phyloP scores from a whole-genome alignment of 169 alveolate species.

The Eimeria necatrix region DNA sequence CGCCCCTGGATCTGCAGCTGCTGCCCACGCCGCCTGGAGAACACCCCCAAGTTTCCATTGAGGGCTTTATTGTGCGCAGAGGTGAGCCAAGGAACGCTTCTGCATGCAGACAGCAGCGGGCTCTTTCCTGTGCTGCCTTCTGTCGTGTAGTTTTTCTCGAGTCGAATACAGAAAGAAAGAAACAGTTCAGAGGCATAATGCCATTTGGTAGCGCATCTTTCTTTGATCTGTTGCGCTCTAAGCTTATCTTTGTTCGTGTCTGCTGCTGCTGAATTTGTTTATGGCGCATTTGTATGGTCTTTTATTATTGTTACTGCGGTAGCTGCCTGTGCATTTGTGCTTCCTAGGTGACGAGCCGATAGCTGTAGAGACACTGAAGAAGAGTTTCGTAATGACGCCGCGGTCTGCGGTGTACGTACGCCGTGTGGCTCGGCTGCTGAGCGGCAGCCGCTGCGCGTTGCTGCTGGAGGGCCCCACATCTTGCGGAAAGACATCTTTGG shows the following conservation, averaged over 20 bases:
- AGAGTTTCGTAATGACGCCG: constrained; percentile 84
- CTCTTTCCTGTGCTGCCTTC: no score
- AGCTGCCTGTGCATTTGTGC: constrained; percentile 79
- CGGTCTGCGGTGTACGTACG: constrained; percentile 88
- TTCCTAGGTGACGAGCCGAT: constrained; percentile 80
- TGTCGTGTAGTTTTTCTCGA: no score
- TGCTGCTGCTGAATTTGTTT: not conserved
- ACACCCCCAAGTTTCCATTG: constrained; percentile 51
- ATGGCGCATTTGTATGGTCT: not conserved
- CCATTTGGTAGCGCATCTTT: no score
- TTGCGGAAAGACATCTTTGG: constrained; percentile 99
- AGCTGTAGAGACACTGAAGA: constrained; percentile 82
- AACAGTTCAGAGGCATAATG: no score
- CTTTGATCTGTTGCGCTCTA: no score
- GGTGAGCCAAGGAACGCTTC: not conserved
- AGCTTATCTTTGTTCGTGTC: no score
- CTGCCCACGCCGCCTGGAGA: constrained; percentile 20
- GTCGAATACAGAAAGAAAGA: no score
- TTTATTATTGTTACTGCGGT: not conserved
- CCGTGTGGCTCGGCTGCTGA: constrained; percentile 94
- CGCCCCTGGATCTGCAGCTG: constrained; percentile 37
- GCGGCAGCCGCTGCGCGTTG: constrained; percentile 97
- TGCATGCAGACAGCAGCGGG: no score
- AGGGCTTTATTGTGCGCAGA: constrained; percentile 68
- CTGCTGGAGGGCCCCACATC: constrained; percentile 99